Percentiles rank a stretch among this genome's conserved stretches.
These are phyloP conservation scores for Elsinoe batatas DNA, from an alignment of 2,329 filamentous ascomycete genomes.

Conservation along the genomic window DNA sequence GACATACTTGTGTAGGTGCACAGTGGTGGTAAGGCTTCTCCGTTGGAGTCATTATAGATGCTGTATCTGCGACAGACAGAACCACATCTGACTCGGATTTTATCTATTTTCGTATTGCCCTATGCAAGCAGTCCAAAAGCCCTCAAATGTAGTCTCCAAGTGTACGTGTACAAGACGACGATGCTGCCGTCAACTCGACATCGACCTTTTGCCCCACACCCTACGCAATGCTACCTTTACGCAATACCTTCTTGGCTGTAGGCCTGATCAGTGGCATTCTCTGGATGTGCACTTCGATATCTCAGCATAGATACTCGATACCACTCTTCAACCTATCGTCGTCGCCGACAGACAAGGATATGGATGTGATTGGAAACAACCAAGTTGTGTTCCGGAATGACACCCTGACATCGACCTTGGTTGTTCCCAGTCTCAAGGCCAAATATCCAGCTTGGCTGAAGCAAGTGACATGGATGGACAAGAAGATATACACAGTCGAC, in stretches of 20 bases:
- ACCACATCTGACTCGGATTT: not conserved
- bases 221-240: not conserved
- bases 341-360: not conserved
- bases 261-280: not conserved
- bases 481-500: conserved; percentile 36
- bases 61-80: no score
- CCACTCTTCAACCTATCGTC: not conserved
- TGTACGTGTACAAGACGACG: not conserved
- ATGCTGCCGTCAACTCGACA: not conserved
- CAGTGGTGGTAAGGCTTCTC: no score
- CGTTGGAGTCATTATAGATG: no score
- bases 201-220: not conserved
- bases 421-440: conserved; percentile 30
- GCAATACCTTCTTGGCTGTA: not conserved
- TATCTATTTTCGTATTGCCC: not conserved
- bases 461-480: conserved; percentile 25
- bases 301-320: not conserved
- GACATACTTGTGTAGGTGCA: no score
- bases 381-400: not conserved
- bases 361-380: not conserved
- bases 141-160: not conserved
- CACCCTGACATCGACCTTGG: conserved; percentile 12
- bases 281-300: not conserved
- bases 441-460: conserved; percentile 35
- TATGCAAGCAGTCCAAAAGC: not conserved